phyloP scores from a whole-genome alignment of 2,329 filamentous ascomycete species.

The Helminthosporium solani region DNA sequence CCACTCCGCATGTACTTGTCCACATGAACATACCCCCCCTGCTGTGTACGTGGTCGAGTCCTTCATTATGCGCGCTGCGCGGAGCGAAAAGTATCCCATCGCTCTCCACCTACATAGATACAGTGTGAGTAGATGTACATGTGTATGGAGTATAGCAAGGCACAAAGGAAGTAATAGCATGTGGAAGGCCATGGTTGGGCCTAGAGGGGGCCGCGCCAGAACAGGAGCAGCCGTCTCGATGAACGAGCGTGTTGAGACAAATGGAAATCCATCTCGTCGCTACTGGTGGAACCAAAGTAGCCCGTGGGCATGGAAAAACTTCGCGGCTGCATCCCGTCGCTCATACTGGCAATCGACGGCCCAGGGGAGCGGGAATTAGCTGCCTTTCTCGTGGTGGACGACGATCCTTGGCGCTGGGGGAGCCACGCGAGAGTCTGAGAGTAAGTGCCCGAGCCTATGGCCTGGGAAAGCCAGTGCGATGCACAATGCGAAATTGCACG shows the following conservation, averaged over 20 bases:
- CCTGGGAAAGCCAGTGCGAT: conserved; percentile 10
- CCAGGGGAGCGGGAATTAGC: conserved; percentile 16
- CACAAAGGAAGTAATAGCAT: too few relatives aligned
- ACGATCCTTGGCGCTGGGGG: conserved; percentile 11
- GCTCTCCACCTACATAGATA: too few relatives aligned
- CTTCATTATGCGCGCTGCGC: not conserved
- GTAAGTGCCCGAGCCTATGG: conserved; percentile 16
- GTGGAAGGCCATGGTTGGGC: not conserved
- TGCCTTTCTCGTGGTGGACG: conserved; percentile 10
- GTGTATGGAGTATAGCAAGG: too few relatives aligned
- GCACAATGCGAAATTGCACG: conserved; percentile 7
- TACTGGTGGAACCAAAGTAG: not conserved
- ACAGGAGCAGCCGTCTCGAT: not conserved
- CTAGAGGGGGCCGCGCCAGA: not conserved
- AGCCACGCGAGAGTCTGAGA: conserved; percentile 14
- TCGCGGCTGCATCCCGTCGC: not conserved
- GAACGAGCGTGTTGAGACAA: not conserved
- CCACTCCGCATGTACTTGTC: conserved; percentile 29
- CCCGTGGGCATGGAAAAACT: not conserved
- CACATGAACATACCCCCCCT: conserved; percentile 31
- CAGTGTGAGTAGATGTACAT: too few relatives aligned
- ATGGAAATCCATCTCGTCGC: not conserved
- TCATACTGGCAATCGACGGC: conserved; percentile 10
- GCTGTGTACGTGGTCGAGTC: too few relatives aligned
- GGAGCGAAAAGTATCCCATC: conserved; percentile 1